These are phyloP conservation scores for Xylaria sp. DNA, from an alignment of 2,329 filamentous ascomycete genomes.

Conservation along the genomic window DNA sequence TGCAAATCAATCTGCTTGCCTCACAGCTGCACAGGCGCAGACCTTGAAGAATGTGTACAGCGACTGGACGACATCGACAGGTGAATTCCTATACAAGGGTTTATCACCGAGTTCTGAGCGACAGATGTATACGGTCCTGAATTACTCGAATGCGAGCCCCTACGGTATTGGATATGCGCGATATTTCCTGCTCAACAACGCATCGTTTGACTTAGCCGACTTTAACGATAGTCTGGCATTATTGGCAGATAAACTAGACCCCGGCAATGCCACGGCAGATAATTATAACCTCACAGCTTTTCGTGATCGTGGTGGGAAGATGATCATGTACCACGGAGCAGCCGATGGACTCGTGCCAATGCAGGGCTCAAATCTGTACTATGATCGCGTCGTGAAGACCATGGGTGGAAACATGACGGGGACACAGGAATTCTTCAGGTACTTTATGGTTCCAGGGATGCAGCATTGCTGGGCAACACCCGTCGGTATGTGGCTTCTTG, in stretches of 20 bases:
- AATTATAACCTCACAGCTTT: slow-evolving; percentile 55
- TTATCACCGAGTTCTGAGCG: slow-evolving; percentile 61
- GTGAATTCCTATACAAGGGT: slow-evolving; percentile 55
- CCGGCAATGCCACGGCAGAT: slow-evolving; percentile 54
- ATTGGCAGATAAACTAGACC: slow-evolving; percentile 51
- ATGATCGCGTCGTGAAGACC: slow-evolving; percentile 45
- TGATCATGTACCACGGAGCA: slow-evolving; percentile 60
- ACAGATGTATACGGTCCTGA: slow-evolving; percentile 50
- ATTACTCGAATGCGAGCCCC: slow-evolving; percentile 48
- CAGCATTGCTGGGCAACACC: slow-evolving; percentile 57
- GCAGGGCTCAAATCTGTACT: slow-evolving; percentile 52
- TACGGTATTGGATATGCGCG: slow-evolving; percentile 52
- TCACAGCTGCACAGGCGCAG: slow-evolving; percentile 57
- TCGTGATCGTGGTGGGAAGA: slow-evolving; percentile 55
- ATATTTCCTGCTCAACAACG: slow-evolving; percentile 56
- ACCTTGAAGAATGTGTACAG: slow-evolving; percentile 51
- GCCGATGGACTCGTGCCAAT: slow-evolving; percentile 56
- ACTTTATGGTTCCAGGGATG: slow-evolving; percentile 67
- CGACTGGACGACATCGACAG: slow-evolving; percentile 46
- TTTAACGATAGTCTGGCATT: slow-evolving; percentile 51
- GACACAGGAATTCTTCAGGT: slow-evolving; percentile 62
- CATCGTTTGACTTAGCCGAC: slow-evolving; percentile 50
- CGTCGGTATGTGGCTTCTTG: slow-evolving; percentile 27
- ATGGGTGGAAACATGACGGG: slow-evolving; percentile 47
- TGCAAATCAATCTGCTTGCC: slow-evolving; percentile 51